A percentile compares a stretch with the other conserved stretches of the same genome.
Evolutionary conservation across 1,139 yeast species (phyloP).

Genomic region (Scheffersomyces lignicola): DNA sequence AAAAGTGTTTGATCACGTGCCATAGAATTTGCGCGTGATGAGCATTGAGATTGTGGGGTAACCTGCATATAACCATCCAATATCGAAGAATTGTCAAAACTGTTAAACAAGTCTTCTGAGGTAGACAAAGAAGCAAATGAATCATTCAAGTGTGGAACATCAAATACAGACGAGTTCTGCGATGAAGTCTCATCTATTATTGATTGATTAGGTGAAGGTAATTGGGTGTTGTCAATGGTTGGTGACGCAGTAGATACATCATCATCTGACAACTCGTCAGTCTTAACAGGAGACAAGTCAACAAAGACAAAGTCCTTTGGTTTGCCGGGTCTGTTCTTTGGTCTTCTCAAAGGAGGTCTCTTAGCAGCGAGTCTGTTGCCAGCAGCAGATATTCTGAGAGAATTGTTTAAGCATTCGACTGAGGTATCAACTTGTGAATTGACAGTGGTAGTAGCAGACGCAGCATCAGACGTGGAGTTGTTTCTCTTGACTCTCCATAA

Average conservation of each 20-base stretch:
- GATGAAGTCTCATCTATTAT: conserved; percentile 7
- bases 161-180: conserved; percentile 11
- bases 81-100: conserved; percentile 4
- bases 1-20: conserved; percentile 4
- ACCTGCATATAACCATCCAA: conserved; percentile 10
- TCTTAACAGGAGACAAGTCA: conserved; percentile 53
- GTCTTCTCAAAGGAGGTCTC: conserved; percentile 51
- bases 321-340: conserved; percentile 51
- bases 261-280: conserved; percentile 19
- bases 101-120: neutral
- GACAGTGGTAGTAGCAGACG: conserved; percentile 15
- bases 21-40: neutral
- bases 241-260: conserved; percentile 8
- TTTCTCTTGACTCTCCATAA: conserved; percentile 48
- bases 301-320: conserved; percentile 57
- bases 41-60: neutral
- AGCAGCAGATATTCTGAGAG: conserved; percentile 44
- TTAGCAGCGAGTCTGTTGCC: conserved; percentile 20
- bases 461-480: conserved; percentile 18
- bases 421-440: conserved; percentile 15
- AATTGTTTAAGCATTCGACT: conserved; percentile 44
- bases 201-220: conserved; percentile 11
- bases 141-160: conserved; percentile 14
- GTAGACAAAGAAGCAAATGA: conserved; percentile 11
- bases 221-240: conserved; percentile 9